Evolutionary conservation across 805 yeast genomes (phyloP).

Genomic region (Lipomyces yamanashiensis): DNA sequence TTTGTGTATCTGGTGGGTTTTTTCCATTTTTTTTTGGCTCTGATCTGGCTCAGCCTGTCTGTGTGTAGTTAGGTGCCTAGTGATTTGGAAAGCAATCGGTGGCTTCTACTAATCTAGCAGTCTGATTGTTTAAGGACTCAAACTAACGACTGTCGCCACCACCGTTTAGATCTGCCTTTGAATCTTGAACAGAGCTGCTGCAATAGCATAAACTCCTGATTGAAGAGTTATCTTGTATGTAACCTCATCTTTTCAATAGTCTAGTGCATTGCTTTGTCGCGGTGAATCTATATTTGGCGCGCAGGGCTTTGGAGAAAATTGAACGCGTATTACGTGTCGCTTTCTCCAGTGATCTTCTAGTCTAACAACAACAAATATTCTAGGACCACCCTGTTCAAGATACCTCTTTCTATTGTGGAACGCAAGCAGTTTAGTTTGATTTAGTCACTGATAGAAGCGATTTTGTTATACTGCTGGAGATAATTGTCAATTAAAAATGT

Average conservation of each 20-base stretch:
- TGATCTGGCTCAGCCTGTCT: too few species aligned
- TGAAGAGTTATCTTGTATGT: neutral
- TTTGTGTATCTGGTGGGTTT: neutral
- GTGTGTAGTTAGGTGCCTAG: too few species aligned
- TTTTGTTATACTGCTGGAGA: neutral
- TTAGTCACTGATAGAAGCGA: too few species aligned
- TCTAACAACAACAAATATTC: neutral
- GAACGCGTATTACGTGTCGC: neutral
- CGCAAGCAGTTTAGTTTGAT: neutral
- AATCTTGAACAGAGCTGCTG: too few species aligned
- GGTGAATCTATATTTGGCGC: conserved; percentile 16
- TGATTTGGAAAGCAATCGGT: too few species aligned
- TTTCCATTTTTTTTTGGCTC: neutral
- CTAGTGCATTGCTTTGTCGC: neutral
- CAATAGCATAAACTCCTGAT: too few species aligned
- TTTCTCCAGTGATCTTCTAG: neutral
- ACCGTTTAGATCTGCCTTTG: too few species aligned
- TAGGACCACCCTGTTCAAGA: neutral
- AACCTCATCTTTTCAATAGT: neutral
- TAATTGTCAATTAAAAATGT: neutral
- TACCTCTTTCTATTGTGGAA: neutral
- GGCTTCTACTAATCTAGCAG: too few species aligned
- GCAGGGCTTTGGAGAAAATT: neutral
- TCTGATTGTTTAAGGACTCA: too few species aligned
- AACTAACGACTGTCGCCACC: too few species aligned